Conservation (phyloP, 768 basidiomycete genomes). For the Suillus hirtellus region DNA sequence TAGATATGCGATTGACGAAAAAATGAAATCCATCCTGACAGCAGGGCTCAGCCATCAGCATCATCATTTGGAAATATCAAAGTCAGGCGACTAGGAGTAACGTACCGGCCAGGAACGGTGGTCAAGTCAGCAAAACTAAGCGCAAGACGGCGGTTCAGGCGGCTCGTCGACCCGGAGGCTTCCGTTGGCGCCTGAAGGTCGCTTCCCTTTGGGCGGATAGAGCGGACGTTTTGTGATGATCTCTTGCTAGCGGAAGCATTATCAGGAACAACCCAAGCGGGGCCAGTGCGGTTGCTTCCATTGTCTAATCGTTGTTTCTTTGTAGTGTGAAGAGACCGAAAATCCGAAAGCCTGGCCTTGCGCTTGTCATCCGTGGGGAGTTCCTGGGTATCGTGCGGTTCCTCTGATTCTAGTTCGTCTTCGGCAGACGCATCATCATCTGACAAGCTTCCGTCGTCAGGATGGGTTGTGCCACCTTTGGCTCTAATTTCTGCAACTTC, state of each 20-base stretch:
- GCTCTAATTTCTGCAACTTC: slow-evolving; percentile 51
- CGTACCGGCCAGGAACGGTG: slow-evolving; percentile 61
- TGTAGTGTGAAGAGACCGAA: slow-evolving; percentile 18
- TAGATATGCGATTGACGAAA: slow-evolving; percentile 60
- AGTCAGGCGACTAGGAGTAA: slow-evolving; percentile 17
- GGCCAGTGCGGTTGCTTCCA: slow-evolving; percentile 7
- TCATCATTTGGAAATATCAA: slow-evolving; percentile 12
- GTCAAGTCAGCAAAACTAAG: slow-evolving; percentile 57
- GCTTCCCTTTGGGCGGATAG: slow-evolving; percentile 26
- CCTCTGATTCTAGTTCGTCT: slow-evolving; percentile 41
- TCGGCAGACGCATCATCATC: slow-evolving; percentile 34
- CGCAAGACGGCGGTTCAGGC: slow-evolving; percentile 28
- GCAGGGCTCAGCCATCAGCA: not conserved
- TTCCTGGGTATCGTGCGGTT: slow-evolving; percentile 29
- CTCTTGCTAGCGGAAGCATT: slow-evolving; percentile 24
- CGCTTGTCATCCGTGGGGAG: slow-evolving; percentile 25
- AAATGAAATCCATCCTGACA: slow-evolving; percentile 59
- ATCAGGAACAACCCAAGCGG: slow-evolving; percentile 19
- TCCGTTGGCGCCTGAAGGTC: slow-evolving; percentile 23
- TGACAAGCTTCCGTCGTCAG: slow-evolving; percentile 29
- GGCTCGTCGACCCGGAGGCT: slow-evolving; percentile 17
- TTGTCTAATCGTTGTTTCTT: slow-evolving; percentile 28
- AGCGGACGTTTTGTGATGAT: slow-evolving; percentile 22
- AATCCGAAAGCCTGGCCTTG: slow-evolving; percentile 26
- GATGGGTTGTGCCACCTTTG: slow-evolving; percentile 28